A percentile compares a stretch with the other conserved stretches of the same genome.
Evolutionary conservation across 352 stramenopile genomes (phyloP).

Genomic region (Discostella stelligera): DNA sequence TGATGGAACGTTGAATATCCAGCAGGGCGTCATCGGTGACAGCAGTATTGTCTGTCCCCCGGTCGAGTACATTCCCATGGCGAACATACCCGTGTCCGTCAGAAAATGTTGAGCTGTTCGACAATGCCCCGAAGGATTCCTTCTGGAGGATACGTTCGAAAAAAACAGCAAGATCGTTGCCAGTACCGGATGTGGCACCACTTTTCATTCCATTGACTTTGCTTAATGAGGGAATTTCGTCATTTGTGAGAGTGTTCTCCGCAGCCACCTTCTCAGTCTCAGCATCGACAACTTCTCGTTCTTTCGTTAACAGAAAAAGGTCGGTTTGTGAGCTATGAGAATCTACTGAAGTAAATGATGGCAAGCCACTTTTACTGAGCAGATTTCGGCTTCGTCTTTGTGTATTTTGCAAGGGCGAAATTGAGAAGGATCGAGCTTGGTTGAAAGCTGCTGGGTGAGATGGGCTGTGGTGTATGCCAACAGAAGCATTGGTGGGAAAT

Average conservation of each 20-base stretch:
- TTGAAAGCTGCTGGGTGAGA: constrained; percentile 2
- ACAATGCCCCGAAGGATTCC: constrained; percentile 13
- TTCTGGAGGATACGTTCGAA: constrained; percentile 47
- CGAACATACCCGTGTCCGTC: not conserved
- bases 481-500: not conserved
- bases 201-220: constrained; percentile 4
- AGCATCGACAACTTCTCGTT: constrained; percentile 10
- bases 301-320: constrained; percentile 38
- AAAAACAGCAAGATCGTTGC: constrained; percentile 36
- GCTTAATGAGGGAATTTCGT: not conserved
- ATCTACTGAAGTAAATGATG: not conserved
- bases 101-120: not conserved
- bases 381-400: not conserved
- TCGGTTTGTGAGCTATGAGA: not conserved
- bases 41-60: constrained; percentile 4
- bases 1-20: constrained; percentile 49
- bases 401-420: not conserved
- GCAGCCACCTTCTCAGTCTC: not conserved
- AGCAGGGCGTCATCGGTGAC: constrained; percentile 22
- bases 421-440: not conserved
- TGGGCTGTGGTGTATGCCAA: not conserved
- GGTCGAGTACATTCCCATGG: not conserved
- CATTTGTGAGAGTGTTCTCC: constrained; percentile 14
- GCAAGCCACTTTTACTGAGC: not conserved
- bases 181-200: not conserved